Percentiles rank a stretch among this genome's conserved stretches.
Conservation (phyloP, 2,329 filamentous ascomycete genomes). For the Colletotrichum sp. region DNA sequence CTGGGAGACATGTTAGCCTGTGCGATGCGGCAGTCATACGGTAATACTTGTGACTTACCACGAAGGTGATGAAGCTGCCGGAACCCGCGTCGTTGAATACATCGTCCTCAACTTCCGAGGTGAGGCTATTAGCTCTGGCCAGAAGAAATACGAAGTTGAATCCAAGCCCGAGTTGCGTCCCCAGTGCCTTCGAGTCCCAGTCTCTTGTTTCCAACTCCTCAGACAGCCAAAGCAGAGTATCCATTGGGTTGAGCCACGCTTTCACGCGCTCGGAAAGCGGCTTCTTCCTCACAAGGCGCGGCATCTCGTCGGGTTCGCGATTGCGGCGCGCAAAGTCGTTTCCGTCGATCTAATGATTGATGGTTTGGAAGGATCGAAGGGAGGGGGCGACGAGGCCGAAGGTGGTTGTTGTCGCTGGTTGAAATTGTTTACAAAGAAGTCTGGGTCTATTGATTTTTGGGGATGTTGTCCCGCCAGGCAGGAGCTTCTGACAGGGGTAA, state of each 20-base stretch:
- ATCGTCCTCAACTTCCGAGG: constrained; percentile 68
- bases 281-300: constrained; percentile 84
- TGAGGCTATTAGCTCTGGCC: constrained; percentile 77
- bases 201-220: constrained; percentile 92
- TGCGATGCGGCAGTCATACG: not conserved
- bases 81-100: constrained; percentile 78
- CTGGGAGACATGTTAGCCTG: constrained; percentile 43
- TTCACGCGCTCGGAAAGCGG: constrained; percentile 83
- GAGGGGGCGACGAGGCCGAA: not conserved
- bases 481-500: constrained; percentile 8
- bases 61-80: constrained; percentile 67
- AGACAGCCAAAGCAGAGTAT: constrained; percentile 88
- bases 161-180: constrained; percentile 74
- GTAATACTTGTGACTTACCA: constrained; percentile 46
- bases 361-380: not conserved
- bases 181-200: constrained; percentile 84
- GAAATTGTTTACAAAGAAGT: constrained; percentile 20
- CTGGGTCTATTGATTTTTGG: constrained; percentile 20
- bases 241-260: constrained; percentile 82
- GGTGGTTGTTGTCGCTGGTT: not conserved
- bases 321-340: not conserved
- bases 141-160: constrained; percentile 84
- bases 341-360: not conserved
- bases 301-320: constrained; percentile 44
- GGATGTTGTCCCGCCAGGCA: constrained; percentile 12